Evolutionary conservation across 2,329 filamentous ascomycete genomes (phyloP).

Genomic region (Clathrospora elynae): DNA sequence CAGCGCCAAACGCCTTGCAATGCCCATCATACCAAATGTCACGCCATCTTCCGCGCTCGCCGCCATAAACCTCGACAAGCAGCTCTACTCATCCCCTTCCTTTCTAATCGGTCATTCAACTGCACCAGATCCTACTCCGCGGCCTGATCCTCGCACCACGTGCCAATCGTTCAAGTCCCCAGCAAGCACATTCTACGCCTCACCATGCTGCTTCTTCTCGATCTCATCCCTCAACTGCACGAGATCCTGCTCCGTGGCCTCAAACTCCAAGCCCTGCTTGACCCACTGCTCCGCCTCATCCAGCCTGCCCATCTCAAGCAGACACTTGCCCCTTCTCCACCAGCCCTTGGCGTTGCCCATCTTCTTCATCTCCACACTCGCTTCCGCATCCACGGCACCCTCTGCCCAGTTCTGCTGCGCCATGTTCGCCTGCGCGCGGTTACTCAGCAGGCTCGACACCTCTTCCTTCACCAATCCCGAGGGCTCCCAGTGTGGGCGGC

Average conservation of each 20-base stretch:
- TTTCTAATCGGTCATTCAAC: neutral
- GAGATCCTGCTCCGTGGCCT: constrained; percentile 62
- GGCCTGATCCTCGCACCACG: too few relatives aligned
- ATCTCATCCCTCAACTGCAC: constrained; percentile 50
- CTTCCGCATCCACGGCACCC: constrained; percentile 84
- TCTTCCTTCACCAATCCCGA: constrained; percentile 83
- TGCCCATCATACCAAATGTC: constrained; percentile 14
- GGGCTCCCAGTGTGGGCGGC: constrained; percentile 86
- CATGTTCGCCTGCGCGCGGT: constrained; percentile 91
- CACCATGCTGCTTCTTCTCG: constrained; percentile 50
- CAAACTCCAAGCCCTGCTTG: constrained; percentile 76
- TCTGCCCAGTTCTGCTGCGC: constrained; percentile 80
- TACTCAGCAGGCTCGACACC: constrained; percentile 76
- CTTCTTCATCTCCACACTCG: constrained; percentile 84
- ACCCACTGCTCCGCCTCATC: constrained; percentile 84
- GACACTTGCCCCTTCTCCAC: constrained; percentile 84
- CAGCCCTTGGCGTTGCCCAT: constrained; percentile 91
- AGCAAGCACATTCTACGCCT: neutral
- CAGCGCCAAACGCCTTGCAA: constrained; percentile 32
- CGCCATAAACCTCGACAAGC: too few relatives aligned
- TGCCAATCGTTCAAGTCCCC: neutral
- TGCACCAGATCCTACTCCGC: neutral
- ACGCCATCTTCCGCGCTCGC: too few relatives aligned
- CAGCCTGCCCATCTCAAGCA: constrained; percentile 87
- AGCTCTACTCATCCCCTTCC: neutral